These are phyloP conservation scores for Coniochaeta ligniaria DNA, from an alignment of 2,329 filamentous ascomycete species.

Conservation along the genomic window DNA sequence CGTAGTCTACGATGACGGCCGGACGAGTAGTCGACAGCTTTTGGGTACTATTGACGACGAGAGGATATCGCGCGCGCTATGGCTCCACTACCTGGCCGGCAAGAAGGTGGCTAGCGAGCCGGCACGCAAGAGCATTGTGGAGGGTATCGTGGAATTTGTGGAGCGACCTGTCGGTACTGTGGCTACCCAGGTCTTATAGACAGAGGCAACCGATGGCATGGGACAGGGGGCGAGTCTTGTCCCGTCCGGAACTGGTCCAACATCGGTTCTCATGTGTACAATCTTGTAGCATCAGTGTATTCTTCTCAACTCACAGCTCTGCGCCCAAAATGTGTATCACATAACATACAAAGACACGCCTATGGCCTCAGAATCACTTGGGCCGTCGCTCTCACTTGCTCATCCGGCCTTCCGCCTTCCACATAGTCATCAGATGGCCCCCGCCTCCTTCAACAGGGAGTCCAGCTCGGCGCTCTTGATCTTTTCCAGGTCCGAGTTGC, in stretches of 20 bases:
- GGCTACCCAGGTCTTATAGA: slow-evolving; percentile 61
- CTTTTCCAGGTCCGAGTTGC: slow-evolving; percentile 81
- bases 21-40: slow-evolving; percentile 31
- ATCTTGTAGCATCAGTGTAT: background rate
- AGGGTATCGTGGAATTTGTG: slow-evolving; percentile 82
- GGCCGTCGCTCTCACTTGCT: background rate
- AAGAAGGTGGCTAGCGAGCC: slow-evolving; percentile 80
- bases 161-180: slow-evolving; percentile 83
- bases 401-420: background rate
- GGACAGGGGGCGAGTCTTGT: background rate
- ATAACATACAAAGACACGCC: background rate
- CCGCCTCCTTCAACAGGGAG: slow-evolving; percentile 32
- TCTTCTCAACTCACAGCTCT: background rate
- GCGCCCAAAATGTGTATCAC: background rate
- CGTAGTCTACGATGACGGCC: slow-evolving; percentile 55
- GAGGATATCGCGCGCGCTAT: slow-evolving; percentile 71
- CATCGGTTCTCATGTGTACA: background rate
- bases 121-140: slow-evolving; percentile 73
- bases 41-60: slow-evolving; percentile 73
- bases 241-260: background rate
- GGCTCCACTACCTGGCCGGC: slow-evolving; percentile 85
- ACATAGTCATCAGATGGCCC: slow-evolving; percentile 22
- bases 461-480: slow-evolving; percentile 53
- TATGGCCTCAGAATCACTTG: background rate
- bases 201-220: background rate